Percentiles rank a stretch among this genome's conserved stretches.
These are phyloP conservation scores for Fusarium sp. DNA, from an alignment of 2,329 filamentous ascomycete species.

Conservation along the genomic window DNA sequence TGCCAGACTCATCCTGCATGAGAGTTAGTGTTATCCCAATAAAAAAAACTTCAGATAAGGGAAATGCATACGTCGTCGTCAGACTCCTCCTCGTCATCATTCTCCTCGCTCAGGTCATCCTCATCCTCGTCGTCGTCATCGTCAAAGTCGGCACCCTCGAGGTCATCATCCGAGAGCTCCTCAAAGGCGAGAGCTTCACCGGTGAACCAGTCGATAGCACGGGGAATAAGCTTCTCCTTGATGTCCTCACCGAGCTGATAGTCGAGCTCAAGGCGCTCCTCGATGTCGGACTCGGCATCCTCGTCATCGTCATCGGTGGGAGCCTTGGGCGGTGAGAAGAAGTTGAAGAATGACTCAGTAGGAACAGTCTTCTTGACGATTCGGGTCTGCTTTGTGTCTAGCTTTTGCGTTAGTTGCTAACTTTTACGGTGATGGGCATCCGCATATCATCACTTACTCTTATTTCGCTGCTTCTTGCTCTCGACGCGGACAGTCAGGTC, in stretches of 20 bases:
- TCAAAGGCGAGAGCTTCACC: conserved; percentile 97
- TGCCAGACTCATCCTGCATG: conserved; percentile 82
- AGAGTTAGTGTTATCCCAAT: conserved; percentile 23
- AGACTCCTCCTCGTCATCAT: conserved; percentile 85
- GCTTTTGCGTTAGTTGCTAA: conserved; percentile 26
- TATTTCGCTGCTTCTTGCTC: conserved; percentile 99
- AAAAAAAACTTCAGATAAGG: not conserved
- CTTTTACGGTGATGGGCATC: not conserved
- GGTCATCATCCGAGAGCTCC: conserved; percentile 86
- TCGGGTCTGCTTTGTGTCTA: conserved; percentile 98
- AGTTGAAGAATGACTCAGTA: conserved; percentile 99
- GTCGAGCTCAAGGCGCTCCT: conserved; percentile 97
- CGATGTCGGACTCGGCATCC: conserved; percentile 88
- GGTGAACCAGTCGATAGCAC: conserved; percentile 99
- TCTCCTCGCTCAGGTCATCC: conserved; percentile 84
- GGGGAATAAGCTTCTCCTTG: conserved; percentile 99
- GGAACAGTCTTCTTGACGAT: conserved; percentile 99
- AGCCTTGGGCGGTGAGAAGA: conserved; percentile 95
- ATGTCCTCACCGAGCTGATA: conserved; percentile 99
- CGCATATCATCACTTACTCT: conserved; percentile 74
- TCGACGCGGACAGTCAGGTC: conserved; percentile 95
- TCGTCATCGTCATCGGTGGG: conserved; percentile 79
- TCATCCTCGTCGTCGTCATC: conserved; percentile 96
- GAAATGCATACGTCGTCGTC: conserved; percentile 76
- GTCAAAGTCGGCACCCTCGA: conserved; percentile 85